Conservation (phyloP, 1,284 basidiomycete genomes). For the Apiotrichum porosum region DNA sequence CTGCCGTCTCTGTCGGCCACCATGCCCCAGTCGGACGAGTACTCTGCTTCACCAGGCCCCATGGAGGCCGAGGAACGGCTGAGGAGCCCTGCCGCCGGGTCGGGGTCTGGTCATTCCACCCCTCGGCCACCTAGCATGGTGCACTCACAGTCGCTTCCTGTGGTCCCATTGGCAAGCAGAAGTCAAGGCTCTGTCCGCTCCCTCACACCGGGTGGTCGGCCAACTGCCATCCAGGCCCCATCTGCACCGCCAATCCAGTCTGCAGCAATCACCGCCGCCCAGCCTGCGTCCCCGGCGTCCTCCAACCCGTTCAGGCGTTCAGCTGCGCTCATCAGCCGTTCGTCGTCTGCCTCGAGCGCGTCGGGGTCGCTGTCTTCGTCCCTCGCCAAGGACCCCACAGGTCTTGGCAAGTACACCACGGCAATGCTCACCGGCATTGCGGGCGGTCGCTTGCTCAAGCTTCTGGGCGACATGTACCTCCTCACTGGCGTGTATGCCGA, state of each 20-base stretch:
- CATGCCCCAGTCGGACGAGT: neutral
- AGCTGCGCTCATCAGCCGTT: slow-evolving; percentile 31
- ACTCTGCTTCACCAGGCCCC: neutral
- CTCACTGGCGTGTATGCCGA: slow-evolving; percentile 75
- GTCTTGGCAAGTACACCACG: slow-evolving; percentile 29
- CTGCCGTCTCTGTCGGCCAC: slow-evolving; percentile 42
- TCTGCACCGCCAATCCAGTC: slow-evolving; percentile 35
- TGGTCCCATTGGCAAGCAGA: slow-evolving; percentile 15
- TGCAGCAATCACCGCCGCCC: slow-evolving; percentile 36
- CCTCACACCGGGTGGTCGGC: slow-evolving; percentile 41
- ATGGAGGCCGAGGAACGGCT: neutral
- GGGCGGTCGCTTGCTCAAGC: slow-evolving; percentile 64
- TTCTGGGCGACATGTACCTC: slow-evolving; percentile 81
- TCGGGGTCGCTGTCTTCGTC: slow-evolving; percentile 7
- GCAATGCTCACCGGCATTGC: slow-evolving; percentile 36
- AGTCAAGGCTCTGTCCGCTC: slow-evolving; percentile 29
- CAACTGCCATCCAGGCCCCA: slow-evolving; percentile 35
- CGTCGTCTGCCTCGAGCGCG: slow-evolving; percentile 16
- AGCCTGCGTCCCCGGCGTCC: slow-evolving; percentile 18
- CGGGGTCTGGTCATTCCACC: neutral
- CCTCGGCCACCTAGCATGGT: slow-evolving; percentile 1
- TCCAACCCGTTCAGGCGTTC: slow-evolving; percentile 42
- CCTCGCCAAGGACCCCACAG: neutral
- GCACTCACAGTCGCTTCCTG: slow-evolving; percentile 18
- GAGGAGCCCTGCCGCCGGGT: neutral